These are phyloP conservation scores for Backusella westeae DNA, from an alignment of 192 early-diverging fungal genomes.

Conservation along the genomic window DNA sequence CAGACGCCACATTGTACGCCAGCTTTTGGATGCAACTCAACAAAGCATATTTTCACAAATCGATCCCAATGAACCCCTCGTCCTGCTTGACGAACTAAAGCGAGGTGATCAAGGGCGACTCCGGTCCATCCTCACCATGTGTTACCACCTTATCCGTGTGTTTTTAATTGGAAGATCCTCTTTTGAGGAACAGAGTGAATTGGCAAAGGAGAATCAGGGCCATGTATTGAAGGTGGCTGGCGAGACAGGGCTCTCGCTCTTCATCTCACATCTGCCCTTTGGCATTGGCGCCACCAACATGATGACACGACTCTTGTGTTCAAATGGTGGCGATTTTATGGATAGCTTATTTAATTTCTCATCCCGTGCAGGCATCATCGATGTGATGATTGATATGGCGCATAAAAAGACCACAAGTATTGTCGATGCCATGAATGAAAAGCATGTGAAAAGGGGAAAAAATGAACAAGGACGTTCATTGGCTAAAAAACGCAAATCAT, in stretches of 20 bases:
- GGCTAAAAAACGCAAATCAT: neutral
- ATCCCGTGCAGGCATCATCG: neutral
- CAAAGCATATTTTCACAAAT: neutral
- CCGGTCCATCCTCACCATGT: conserved; percentile 16
- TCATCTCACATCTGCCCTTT: conserved; percentile 6
- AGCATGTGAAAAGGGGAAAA: neutral
- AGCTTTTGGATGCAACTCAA: neutral
- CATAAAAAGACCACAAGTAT: neutral
- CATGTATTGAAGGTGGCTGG: conserved; percentile 15
- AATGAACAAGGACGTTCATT: neutral
- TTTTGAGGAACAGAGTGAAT: conserved; percentile 5
- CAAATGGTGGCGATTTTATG: neutral
- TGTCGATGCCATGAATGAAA: neutral
- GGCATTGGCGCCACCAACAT: conserved; percentile 16
- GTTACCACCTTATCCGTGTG: conserved; percentile 19
- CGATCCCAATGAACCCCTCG: neutral
- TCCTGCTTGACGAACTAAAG: neutral
- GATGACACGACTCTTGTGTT: conserved; percentile 10
- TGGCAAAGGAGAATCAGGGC: conserved; percentile 3
- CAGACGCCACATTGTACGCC: neutral
- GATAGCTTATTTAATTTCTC: neutral
- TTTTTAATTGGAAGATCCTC: conserved; percentile 14
- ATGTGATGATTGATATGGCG: conserved; percentile 1
- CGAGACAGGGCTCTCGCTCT: conserved; percentile 13
- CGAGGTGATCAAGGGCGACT: neutral